phyloP scores from a whole-genome alignment of 345 rosid species.

The Syzygium aromaticum region DNA sequence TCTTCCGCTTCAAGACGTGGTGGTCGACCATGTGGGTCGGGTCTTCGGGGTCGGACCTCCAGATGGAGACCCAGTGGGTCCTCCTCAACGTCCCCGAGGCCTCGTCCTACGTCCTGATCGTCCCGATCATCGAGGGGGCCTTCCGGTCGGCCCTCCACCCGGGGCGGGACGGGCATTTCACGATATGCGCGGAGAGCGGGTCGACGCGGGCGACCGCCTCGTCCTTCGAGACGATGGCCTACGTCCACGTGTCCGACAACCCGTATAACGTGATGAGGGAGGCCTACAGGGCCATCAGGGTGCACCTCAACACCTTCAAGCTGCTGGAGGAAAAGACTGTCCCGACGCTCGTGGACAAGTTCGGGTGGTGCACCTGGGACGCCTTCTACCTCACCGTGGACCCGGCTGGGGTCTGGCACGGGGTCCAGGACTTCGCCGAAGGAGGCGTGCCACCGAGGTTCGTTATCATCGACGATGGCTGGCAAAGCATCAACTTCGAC shows the following conservation, averaged over 20 bases:
- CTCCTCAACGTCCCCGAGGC: conserved; percentile 60
- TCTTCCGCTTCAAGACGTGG: conserved; percentile 86
- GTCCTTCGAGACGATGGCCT: conserved; percentile 50
- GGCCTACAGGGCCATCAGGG: conserved; percentile 58
- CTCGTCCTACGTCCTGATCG: conserved; percentile 39
- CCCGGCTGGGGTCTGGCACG: conserved; percentile 68
- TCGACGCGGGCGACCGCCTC: conserved; percentile 40
- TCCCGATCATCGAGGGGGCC: conserved; percentile 59
- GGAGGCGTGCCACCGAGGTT: conserved; percentile 68
- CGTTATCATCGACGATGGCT: conserved; percentile 84
- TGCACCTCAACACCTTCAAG: conserved; percentile 70
- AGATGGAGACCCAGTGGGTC: conserved; percentile 75
- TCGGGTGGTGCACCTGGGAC: conserved; percentile 99
- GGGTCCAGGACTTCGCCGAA: conserved; percentile 54
- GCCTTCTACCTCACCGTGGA: conserved; percentile 80
- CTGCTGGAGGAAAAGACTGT: conserved; percentile 67
- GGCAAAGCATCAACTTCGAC: conserved; percentile 67
- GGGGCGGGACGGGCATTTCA: conserved; percentile 43
- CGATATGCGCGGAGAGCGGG: conserved; percentile 69
- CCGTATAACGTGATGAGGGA: conserved; percentile 80
- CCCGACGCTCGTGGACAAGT: conserved; percentile 54
- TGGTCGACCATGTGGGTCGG: conserved; percentile 90
- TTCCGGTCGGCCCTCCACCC: conserved; percentile 67
- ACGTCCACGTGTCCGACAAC: conserved; percentile 63
- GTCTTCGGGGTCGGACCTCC: conserved; percentile 66